These are phyloP conservation scores for Tetratostichococcus sp. DNA, from an alignment of 139 green algal genomes.

Conservation along the genomic window DNA sequence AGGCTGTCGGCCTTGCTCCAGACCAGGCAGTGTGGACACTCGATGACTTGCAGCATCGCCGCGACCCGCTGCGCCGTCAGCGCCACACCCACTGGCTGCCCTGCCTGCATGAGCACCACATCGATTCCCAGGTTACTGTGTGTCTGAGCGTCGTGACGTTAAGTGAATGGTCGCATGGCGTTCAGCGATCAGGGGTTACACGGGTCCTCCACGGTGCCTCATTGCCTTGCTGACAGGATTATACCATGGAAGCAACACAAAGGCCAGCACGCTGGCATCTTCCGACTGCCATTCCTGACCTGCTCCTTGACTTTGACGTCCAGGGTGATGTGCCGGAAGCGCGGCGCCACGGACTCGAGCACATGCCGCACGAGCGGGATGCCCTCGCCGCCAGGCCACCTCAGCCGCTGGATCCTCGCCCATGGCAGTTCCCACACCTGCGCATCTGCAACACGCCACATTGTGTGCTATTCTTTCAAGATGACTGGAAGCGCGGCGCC, in stretches of 20 bases:
- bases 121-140: too few species aligned
- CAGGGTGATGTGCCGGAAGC: slow-evolving; percentile 22
- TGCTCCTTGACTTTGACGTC: slow-evolving; percentile 11
- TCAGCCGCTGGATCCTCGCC: slow-evolving; percentile 20
- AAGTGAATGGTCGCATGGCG: too few species aligned
- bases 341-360: slow-evolving; percentile 23
- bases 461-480: too few species aligned
- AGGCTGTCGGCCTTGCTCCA: slow-evolving; percentile 53
- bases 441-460: not conserved
- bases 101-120: too few species aligned
- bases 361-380: slow-evolving; percentile 27
- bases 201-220: too few species aligned
- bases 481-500: slow-evolving; percentile 14
- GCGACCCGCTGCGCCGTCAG: slow-evolving; percentile 13
- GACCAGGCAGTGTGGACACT: slow-evolving; percentile 47
- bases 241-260: too few species aligned
- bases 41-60: slow-evolving; percentile 20
- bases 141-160: too few species aligned
- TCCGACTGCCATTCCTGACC: too few species aligned
- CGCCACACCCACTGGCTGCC: not conserved
- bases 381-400: slow-evolving; percentile 7
- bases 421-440: slow-evolving; percentile 21
- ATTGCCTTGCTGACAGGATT: not conserved
- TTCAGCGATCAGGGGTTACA: too few species aligned
- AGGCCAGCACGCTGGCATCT: too few species aligned